Conservation (phyloP, 495 filamentous ascomycete genomes). For the Talaromyces trachyspermus region DNA sequence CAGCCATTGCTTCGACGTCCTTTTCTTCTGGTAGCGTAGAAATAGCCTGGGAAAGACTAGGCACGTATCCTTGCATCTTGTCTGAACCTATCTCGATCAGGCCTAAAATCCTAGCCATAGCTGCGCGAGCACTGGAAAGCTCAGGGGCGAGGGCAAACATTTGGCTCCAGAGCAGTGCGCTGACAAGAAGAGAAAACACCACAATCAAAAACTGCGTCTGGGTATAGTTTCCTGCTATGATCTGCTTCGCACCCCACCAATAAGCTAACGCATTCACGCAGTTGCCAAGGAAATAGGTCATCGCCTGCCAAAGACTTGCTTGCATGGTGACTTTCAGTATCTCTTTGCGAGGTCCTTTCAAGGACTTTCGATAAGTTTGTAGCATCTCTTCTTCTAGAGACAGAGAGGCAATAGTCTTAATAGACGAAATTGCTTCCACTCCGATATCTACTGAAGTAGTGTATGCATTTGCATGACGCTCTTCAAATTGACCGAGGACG, state of each 20-base stretch:
- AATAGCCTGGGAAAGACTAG: neutral
- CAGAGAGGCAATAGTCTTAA: conserved; percentile 48
- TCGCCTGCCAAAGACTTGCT: conserved; percentile 45
- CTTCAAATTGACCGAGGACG: conserved; percentile 47
- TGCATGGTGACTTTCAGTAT: conserved; percentile 38
- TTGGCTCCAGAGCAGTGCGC: conserved; percentile 56
- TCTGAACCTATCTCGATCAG: conserved; percentile 39
- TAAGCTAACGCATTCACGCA: conserved; percentile 58
- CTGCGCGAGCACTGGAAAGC: conserved; percentile 42
- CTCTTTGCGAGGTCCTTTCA: conserved; percentile 38
- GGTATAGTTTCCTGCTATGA: conserved; percentile 48
- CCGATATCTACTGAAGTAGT: conserved; percentile 43
- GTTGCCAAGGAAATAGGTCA: conserved; percentile 45
- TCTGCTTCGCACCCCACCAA: conserved; percentile 61
- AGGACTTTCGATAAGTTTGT: conserved; percentile 28
- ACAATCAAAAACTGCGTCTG: conserved; percentile 59
- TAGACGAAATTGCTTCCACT: conserved; percentile 43
- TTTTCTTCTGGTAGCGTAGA: conserved; percentile 2
- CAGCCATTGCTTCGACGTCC: conserved; percentile 14
- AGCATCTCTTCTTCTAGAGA: conserved; percentile 38
- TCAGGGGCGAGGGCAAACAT: conserved; percentile 61
- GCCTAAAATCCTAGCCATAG: conserved; percentile 39
- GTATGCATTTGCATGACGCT: conserved; percentile 49
- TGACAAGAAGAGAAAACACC: conserved; percentile 47
- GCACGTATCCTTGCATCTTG: conserved; percentile 21